phyloP scores from a whole-genome alignment of 2,329 filamentous ascomycete species.

The Fusarium dlaminii region DNA sequence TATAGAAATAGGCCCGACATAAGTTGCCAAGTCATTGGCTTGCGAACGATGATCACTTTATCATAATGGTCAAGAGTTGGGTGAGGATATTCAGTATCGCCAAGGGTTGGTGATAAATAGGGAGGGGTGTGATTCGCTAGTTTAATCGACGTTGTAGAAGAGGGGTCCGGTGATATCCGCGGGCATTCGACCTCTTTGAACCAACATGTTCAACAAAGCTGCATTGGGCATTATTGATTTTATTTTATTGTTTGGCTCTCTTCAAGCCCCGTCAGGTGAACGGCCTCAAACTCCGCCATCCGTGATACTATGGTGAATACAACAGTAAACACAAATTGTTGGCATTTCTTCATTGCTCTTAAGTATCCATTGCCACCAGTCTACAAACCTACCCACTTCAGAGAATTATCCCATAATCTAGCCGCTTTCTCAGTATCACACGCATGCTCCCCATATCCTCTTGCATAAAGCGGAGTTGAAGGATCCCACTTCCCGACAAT shows the following conservation, averaged over 20 bases:
- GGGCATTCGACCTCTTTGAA: no score
- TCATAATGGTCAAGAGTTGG: background rate
- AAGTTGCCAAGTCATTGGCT: background rate
- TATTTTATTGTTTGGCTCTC: no score
- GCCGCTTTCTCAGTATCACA: background rate
- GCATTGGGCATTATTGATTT: no score
- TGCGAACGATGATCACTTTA: background rate
- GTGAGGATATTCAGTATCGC: background rate
- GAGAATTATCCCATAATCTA: background rate
- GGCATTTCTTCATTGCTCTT: background rate
- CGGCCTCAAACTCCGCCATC: background rate
- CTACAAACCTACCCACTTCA: background rate
- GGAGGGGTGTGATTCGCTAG: background rate
- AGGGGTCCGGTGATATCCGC: no score
- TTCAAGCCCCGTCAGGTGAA: no score
- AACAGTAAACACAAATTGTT: background rate
- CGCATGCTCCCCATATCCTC: background rate
- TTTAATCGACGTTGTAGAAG: background rate
- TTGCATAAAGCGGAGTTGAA: background rate
- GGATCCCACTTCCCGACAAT: background rate
- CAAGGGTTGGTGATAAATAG: background rate
- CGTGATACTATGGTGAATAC: background rate
- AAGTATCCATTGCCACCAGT: background rate
- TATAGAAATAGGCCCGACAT: slow-evolving; percentile 4
- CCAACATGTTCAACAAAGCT: no score